phyloP scores from a whole-genome alignment of 2,329 filamentous ascomycete species.

The Aureobasidium musti region DNA sequence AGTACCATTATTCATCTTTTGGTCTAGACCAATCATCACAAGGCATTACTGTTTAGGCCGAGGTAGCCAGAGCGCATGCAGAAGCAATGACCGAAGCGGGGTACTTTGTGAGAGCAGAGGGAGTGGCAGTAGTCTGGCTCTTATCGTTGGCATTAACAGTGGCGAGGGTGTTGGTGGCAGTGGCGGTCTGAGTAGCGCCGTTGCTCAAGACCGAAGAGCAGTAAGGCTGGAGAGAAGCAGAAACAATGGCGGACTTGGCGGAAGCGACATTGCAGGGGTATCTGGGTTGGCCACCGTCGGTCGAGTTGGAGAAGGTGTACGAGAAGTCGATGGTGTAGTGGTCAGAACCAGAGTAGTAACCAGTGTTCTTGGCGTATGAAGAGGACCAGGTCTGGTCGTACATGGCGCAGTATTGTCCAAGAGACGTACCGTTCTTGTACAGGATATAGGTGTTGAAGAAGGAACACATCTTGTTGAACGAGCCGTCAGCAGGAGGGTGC shows the following conservation, averaged over 20 bases:
- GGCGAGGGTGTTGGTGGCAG: conserved; percentile 9
- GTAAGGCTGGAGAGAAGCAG: conserved; percentile 30
- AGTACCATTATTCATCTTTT: too few relatives aligned
- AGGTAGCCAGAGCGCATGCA: conserved; percentile 29
- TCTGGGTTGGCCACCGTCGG: conserved; percentile 20
- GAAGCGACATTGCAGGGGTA: conserved; percentile 28
- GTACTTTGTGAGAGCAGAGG: conserved; percentile 30
- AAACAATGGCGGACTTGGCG: conserved; percentile 28
- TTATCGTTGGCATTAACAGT: not conserved
- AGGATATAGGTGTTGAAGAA: conserved; percentile 47
- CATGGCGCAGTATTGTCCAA: conserved; percentile 44
- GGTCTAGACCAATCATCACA: too few relatives aligned
- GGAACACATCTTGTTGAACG: conserved; percentile 30
- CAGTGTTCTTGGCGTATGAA: conserved; percentile 34
- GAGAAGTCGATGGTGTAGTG: conserved; percentile 31
- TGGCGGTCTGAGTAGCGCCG: not conserved
- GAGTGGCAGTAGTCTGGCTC: conserved; percentile 7
- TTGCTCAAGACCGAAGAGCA: conserved; percentile 27
- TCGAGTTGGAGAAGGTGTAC: conserved; percentile 31
- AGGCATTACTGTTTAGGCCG: not conserved
- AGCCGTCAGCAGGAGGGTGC: conserved; percentile 28
- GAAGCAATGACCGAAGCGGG: conserved; percentile 23
- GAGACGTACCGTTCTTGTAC: conserved; percentile 43
- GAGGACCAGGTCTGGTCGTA: conserved; percentile 38
- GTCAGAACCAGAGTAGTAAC: conserved; percentile 29